Percentiles rank a stretch among this genome's conserved stretches.
These are phyloP conservation scores for Heliocybe sulcata DNA, from an alignment of 1,284 basidiomycete genomes.

Conservation along the genomic window DNA sequence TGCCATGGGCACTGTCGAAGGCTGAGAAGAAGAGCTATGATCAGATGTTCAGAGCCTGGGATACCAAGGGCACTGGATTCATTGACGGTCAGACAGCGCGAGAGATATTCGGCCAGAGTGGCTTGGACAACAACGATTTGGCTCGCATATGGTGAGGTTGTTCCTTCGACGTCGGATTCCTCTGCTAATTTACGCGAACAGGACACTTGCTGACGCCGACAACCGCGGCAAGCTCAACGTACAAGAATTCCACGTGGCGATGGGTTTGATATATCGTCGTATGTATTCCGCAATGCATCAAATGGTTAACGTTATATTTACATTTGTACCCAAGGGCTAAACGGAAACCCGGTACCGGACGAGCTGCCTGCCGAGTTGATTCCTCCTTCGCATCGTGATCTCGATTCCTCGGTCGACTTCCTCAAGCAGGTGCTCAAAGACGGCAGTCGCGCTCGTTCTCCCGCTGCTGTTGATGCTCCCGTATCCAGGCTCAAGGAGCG, in stretches of 20 bases:
- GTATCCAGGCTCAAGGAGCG: slow-evolving; percentile 61
- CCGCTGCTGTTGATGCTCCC: slow-evolving; percentile 40
- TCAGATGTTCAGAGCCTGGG: slow-evolving; percentile 96
- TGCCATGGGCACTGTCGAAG: slow-evolving; percentile 87
- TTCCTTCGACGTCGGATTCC: slow-evolving; percentile 4
- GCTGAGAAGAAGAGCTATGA: slow-evolving; percentile 97
- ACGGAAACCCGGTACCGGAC: slow-evolving; percentile 89
- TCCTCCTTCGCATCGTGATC: slow-evolving; percentile 88
- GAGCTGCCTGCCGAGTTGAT: slow-evolving; percentile 85
- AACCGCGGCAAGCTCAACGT: slow-evolving; percentile 93
- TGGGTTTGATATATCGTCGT: slow-evolving; percentile 97
- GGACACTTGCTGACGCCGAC: slow-evolving; percentile 85
- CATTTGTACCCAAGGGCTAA: slow-evolving; percentile 44
- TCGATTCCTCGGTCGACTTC: slow-evolving; percentile 88
- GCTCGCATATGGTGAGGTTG: slow-evolving; percentile 85
- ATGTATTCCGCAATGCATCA: slow-evolving; percentile 25
- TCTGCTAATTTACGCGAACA: slow-evolving; percentile 21
- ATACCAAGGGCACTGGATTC: slow-evolving; percentile 77
- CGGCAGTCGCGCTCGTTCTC: slow-evolving; percentile 47
- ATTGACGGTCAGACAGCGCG: slow-evolving; percentile 83
- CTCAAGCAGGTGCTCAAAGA: slow-evolving; percentile 90
- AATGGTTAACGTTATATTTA: slow-evolving; percentile 4
- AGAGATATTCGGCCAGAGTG: slow-evolving; percentile 95
- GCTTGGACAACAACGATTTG: slow-evolving; percentile 83
- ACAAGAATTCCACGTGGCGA: slow-evolving; percentile 97